Evolutionary conservation across 1,284 basidiomycete species (phyloP).

Genomic region (Paramarasmius palmivorus): DNA sequence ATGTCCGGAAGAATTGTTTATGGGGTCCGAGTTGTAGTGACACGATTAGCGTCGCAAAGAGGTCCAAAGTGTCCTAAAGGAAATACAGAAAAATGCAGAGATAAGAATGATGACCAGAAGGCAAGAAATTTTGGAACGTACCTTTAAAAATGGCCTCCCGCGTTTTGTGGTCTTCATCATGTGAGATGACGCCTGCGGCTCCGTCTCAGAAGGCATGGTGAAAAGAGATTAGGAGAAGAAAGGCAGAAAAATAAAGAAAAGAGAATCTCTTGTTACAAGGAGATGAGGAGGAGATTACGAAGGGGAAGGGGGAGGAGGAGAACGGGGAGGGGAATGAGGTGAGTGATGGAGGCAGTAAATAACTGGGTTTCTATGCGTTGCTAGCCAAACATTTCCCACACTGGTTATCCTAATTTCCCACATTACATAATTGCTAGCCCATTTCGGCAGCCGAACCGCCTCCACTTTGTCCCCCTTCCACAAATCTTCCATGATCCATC

Average conservation of each 20-base stretch:
- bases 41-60: conserved; percentile 96
- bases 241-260: conserved; percentile 25
- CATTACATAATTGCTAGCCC: no score
- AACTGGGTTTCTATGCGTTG: conserved; percentile 40
- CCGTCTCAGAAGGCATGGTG: conserved; percentile 40
- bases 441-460: no score
- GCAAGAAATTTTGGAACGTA: conserved; percentile 30
- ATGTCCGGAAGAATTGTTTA: conserved; percentile 95
- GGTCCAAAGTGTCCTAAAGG: conserved; percentile 91
- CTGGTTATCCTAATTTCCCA: neutral
- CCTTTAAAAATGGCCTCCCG: conserved; percentile 93
- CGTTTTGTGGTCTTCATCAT: conserved; percentile 98
- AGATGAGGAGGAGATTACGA: conserved; percentile 25
- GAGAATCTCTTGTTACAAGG: conserved; percentile 15
- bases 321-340: conserved; percentile 26
- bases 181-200: conserved; percentile 69
- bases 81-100: conserved; percentile 14
- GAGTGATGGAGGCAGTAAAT: conserved; percentile 22
- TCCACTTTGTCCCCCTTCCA: no score
- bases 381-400: conserved; percentile 29
- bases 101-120: conserved; percentile 3
- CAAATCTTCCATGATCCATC: no score
- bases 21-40: conserved; percentile 89
- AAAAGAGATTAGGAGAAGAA: conserved; percentile 19
- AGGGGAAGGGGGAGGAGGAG: conserved; percentile 25